These are phyloP conservation scores for Blastomyces parvus DNA, from an alignment of 2,329 filamentous ascomycete genomes.

Conservation along the genomic window DNA sequence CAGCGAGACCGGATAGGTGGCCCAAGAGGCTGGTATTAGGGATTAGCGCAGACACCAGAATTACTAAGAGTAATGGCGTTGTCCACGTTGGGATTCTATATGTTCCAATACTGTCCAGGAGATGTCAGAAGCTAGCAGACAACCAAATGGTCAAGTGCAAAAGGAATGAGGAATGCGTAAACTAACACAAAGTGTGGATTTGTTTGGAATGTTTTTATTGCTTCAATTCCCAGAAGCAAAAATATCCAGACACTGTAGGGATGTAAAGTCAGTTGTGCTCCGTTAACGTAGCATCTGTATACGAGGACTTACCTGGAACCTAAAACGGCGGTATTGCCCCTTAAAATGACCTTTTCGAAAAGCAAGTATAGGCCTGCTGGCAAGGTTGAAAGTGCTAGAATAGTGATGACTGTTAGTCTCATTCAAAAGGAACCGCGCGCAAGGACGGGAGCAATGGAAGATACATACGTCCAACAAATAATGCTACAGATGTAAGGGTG, in stretches of 20 bases:
- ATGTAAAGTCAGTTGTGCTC: constrained; percentile 1
- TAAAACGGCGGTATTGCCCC: constrained; percentile 62
- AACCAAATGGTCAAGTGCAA: background rate
- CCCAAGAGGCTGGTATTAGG: constrained; percentile 77
- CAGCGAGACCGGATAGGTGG: constrained; percentile 69
- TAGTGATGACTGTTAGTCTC: constrained; percentile 17
- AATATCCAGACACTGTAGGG: constrained; percentile 76
- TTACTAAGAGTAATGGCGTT: constrained; percentile 66
- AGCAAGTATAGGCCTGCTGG: constrained; percentile 74
- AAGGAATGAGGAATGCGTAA: background rate
- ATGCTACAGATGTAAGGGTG: constrained; percentile 72
- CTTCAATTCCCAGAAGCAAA: constrained; percentile 71
- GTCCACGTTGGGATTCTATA: constrained; percentile 84
- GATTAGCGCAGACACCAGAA: constrained; percentile 66
- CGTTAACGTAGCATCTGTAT: too few species aligned
- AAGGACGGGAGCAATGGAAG: background rate
- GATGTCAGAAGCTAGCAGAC: constrained; percentile 14
- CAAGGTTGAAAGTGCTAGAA: constrained; percentile 64
- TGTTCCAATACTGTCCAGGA: constrained; percentile 41
- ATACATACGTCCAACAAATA: constrained; percentile 82
- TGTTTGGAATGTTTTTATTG: constrained; percentile 70
- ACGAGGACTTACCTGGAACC: constrained; percentile 62
- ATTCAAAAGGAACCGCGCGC: background rate
- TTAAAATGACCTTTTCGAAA: constrained; percentile 63
- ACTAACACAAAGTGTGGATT: constrained; percentile 64